phyloP scores from a whole-genome alignment of 2,329 filamentous ascomycete genomes.

The Emmonsia crescens region DNA sequence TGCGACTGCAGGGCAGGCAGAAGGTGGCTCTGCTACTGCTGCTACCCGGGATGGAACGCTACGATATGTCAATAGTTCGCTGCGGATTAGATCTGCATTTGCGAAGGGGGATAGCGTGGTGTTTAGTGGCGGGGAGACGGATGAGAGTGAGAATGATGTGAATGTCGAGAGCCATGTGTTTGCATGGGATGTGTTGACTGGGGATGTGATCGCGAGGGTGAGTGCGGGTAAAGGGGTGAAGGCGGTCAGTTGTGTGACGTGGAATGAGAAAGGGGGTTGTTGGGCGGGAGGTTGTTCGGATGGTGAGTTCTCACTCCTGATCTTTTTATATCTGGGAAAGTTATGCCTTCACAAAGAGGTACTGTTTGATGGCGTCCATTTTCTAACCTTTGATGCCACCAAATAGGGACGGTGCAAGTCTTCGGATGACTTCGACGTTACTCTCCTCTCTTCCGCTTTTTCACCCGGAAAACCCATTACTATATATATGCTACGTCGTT shows the following conservation, averaged over 20 bases:
- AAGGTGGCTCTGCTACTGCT: constrained; percentile 15
- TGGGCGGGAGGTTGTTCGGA: constrained; percentile 35
- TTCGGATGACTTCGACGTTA: constrained; percentile 5
- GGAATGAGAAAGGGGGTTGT: constrained; percentile 30
- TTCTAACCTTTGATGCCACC: not conserved
- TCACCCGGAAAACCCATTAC: no score
- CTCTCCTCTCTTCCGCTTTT: not conserved
- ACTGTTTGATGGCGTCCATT: not conserved
- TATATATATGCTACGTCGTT: not conserved
- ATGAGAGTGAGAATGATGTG: constrained; percentile 39
- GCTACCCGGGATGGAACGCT: not conserved
- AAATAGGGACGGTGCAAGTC: constrained; percentile 7
- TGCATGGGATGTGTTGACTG: constrained; percentile 76
- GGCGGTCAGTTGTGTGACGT: constrained; percentile 36
- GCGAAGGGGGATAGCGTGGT: constrained; percentile 68
- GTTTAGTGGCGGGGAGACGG: constrained; percentile 67
- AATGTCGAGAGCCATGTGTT: constrained; percentile 25
- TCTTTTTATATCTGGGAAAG: not conserved
- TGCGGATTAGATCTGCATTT: constrained; percentile 65
- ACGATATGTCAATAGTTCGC: constrained; percentile 51
- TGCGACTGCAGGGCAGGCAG: constrained; percentile 29
- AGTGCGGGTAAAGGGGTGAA: constrained; percentile 30
- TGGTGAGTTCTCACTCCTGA: constrained; percentile 20
- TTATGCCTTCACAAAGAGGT: not conserved
- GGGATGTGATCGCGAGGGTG: constrained; percentile 54